Evolutionary conservation across 257 asterid species (phyloP).

Genomic region (Nicotiana attenuata): DNA sequence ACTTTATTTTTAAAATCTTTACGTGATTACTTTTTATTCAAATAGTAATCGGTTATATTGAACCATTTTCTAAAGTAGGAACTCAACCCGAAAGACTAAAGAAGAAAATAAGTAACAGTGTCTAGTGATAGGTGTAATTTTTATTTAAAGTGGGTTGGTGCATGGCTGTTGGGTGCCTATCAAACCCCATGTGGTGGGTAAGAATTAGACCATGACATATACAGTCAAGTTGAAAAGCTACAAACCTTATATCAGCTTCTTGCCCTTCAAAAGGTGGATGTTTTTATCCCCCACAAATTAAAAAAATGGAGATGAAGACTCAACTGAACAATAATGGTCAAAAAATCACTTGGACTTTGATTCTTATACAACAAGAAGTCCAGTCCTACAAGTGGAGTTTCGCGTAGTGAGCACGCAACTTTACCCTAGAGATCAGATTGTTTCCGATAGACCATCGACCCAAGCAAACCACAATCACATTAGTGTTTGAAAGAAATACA

Average conservation of each 20-base stretch:
- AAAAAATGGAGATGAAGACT: not conserved
- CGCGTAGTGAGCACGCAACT: accelerated
- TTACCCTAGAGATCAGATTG: too few relatives aligned
- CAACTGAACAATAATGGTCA: not conserved
- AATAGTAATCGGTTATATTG: too few relatives aligned
- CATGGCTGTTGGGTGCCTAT: slow-evolving; percentile 4
- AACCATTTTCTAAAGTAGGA: too few relatives aligned
- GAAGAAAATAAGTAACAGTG: not conserved
- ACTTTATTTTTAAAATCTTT: too few relatives aligned
- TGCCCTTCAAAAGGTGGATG: not conserved
- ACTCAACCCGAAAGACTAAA: not conserved
- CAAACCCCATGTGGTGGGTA: slow-evolving; percentile 11
- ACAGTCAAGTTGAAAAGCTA: not conserved
- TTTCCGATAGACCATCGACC: too few relatives aligned
- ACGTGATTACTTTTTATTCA: too few relatives aligned
- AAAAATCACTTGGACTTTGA: not conserved
- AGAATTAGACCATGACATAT: slow-evolving; percentile 7
- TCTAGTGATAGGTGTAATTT: not conserved
- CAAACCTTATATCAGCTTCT: not conserved
- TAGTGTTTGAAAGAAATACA: too few relatives aligned
- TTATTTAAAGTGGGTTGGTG: slow-evolving; percentile 3
- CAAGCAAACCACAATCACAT: too few relatives aligned
- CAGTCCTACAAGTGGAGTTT: too few relatives aligned
- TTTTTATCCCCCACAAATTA: not conserved
- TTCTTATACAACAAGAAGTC: too few relatives aligned